A percentile compares a stretch with the other conserved stretches of the same genome.
These are phyloP conservation scores for Diaporthe citrichinensis DNA, from an alignment of 2,329 filamentous ascomycete species.

Conservation along the genomic window DNA sequence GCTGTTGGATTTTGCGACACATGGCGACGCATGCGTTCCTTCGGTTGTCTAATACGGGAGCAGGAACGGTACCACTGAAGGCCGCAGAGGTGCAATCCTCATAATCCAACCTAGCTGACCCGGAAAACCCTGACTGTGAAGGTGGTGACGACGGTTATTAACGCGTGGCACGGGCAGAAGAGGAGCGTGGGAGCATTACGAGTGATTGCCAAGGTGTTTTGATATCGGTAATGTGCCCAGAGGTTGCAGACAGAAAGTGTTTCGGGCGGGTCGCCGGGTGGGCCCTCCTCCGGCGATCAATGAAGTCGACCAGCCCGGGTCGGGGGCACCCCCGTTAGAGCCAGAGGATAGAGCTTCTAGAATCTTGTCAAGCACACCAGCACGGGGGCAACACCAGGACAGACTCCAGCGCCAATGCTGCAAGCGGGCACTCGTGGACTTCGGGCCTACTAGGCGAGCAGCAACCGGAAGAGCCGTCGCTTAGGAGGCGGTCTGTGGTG, in stretches of 20 bases:
- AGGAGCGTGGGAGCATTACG: neutral
- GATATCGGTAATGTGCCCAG: constrained; percentile 26
- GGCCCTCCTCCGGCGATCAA: constrained; percentile 23
- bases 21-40: neutral
- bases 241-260: constrained; percentile 23
- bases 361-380: constrained; percentile 9
- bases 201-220: constrained; percentile 27
- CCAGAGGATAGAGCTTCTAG: constrained; percentile 31
- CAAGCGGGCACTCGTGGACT: constrained; percentile 2
- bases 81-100: constrained; percentile 14
- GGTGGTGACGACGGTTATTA: constrained; percentile 13
- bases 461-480: constrained; percentile 22
- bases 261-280: constrained; percentile 28
- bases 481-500: constrained; percentile 17
- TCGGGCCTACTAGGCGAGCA: constrained; percentile 1
- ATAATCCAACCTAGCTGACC: neutral
- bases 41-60: neutral
- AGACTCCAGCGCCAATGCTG: neutral
- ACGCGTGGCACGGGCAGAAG: constrained; percentile 16
- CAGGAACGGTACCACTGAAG: neutral
- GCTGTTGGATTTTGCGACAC: constrained; percentile 9
- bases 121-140: neutral
- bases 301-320: constrained; percentile 18
- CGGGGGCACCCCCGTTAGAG: constrained; percentile 15
- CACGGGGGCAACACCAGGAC: neutral